A percentile compares a stretch with the other conserved stretches of the same genome.
These are phyloP conservation scores for Nicotiana attenuata DNA, from an alignment of 257 asterid species.

Conservation along the genomic window DNA sequence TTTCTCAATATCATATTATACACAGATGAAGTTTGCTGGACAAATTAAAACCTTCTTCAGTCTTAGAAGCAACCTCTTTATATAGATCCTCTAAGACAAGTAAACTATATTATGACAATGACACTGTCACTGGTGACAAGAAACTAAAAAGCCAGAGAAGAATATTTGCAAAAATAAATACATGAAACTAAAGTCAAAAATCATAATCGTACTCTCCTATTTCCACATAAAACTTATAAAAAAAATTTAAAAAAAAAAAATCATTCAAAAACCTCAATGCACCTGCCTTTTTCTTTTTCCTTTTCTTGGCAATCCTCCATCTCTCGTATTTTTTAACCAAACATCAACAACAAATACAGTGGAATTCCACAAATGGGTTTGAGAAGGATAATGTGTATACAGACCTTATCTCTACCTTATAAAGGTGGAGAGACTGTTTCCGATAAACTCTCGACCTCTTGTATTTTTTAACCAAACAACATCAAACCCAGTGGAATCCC, in stretches of 20 bases:
- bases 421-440: no score
- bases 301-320: background rate
- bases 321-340: background rate
- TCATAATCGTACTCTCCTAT: background rate
- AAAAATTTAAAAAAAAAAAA: background rate
- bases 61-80: background rate
- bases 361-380: no score
- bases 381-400: no score
- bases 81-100: background rate
- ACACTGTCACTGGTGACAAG: background rate
- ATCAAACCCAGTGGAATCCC: no score
- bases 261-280: background rate
- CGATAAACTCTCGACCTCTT: no score
- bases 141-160: background rate
- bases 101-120: background rate
- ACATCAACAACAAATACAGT: no score
- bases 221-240: background rate
- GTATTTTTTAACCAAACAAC: no score
- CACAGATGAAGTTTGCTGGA: background rate
- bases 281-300: background rate
- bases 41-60: background rate
- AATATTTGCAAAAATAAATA: background rate
- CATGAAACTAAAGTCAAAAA: background rate
- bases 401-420: no score
- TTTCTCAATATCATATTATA: no score